phyloP scores from a whole-genome alignment of 1,139 yeast species.

The Yamadazyma kanchanaburiensis region DNA sequence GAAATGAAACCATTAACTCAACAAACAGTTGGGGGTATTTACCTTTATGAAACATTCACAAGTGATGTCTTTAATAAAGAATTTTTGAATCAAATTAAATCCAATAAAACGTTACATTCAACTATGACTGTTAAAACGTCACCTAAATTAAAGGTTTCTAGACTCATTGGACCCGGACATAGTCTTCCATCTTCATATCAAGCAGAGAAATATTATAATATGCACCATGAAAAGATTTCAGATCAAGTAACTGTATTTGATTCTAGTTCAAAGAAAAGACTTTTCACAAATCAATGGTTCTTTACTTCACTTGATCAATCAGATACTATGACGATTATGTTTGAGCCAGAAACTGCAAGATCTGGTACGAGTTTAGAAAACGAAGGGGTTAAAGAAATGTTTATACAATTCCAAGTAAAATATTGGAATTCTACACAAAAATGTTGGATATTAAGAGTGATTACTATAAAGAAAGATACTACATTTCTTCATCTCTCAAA shows the following conservation, averaged over 20 bases:
- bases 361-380: constrained; percentile 17
- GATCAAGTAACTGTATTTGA: constrained; percentile 33
- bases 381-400: constrained; percentile 20
- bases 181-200: constrained; percentile 34
- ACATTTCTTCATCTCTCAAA: constrained; percentile 20
- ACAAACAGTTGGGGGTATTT: constrained; percentile 28
- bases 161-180: constrained; percentile 26
- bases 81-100: constrained; percentile 1
- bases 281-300: constrained; percentile 36
- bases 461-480: constrained; percentile 28
- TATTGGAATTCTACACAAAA: constrained; percentile 22
- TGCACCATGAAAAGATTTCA: constrained; percentile 30
- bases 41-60: constrained; percentile 23
- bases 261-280: constrained; percentile 24
- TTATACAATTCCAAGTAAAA: constrained; percentile 29
- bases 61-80: constrained; percentile 17
- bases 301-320: constrained; percentile 19
- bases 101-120: constrained; percentile 8
- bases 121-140: constrained; percentile 32
- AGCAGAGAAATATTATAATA: constrained; percentile 17
- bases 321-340: constrained; percentile 28
- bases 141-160: constrained; percentile 25
- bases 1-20: constrained; percentile 34
- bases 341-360: constrained; percentile 29
- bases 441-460: constrained; percentile 25